Conservation (phyloP, 1,284 basidiomycete species). For the Fomitopsis pinicola region DNA sequence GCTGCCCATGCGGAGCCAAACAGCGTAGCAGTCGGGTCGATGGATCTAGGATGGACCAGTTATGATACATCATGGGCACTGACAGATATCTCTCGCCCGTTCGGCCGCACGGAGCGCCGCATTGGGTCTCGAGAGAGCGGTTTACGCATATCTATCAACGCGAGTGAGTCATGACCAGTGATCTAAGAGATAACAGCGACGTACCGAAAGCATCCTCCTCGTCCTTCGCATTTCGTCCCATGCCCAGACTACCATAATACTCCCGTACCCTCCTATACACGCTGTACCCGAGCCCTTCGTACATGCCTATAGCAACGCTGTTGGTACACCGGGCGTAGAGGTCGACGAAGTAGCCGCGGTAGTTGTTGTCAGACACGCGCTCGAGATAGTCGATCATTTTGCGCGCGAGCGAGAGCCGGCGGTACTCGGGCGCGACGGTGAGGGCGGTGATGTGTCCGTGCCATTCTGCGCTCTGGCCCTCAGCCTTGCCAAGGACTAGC, state of each 20-base stretch:
- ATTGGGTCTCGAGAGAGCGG: constrained; percentile 63
- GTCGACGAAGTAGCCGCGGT: constrained; percentile 85
- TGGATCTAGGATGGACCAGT: not conserved
- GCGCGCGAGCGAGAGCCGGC: constrained; percentile 77
- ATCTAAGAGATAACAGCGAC: constrained; percentile 26
- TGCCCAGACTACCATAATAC: constrained; percentile 79
- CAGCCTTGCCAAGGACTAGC: constrained; percentile 83
- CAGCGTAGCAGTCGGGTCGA: not conserved
- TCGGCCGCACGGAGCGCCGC: constrained; percentile 61
- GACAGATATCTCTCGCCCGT: constrained; percentile 72
- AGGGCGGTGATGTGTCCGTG: constrained; percentile 91
- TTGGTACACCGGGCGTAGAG: constrained; percentile 87
- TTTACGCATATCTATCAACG: constrained; percentile 78
- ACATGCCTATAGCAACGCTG: constrained; percentile 74
- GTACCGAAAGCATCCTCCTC: constrained; percentile 90
- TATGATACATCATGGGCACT: constrained; percentile 66
- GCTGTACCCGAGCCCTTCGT: constrained; percentile 83
- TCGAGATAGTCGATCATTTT: constrained; percentile 83
- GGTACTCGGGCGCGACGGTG: constrained; percentile 89
- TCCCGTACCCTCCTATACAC: constrained; percentile 82
- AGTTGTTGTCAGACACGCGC: constrained; percentile 70
- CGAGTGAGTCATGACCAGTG: constrained; percentile 7
- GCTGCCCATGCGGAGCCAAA: no score
- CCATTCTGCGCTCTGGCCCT: constrained; percentile 70
- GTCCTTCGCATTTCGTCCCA: constrained; percentile 64